A percentile compares a stretch with the other conserved stretches of the same genome.
Evolutionary conservation across 169 alveolate species (phyloP).

Genomic region (Eimeria maxima): DNA sequence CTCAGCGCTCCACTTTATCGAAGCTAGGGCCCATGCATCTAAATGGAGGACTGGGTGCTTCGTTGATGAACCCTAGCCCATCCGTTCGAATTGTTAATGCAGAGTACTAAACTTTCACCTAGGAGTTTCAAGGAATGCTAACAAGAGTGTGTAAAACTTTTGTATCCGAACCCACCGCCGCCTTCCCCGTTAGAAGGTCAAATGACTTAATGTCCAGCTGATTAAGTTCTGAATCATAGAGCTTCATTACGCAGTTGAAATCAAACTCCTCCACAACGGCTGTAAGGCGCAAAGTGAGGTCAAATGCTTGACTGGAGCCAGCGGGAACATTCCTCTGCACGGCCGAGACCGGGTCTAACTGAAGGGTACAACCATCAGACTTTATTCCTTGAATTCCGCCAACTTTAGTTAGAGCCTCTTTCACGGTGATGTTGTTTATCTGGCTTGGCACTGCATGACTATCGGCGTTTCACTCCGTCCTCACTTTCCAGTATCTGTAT

Average conservation of each 20-base stretch:
- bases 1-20: no score
- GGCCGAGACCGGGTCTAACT: constrained; percentile 77
- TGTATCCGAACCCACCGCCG: constrained; percentile 21
- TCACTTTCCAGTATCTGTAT: not conserved
- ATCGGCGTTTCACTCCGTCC: not conserved
- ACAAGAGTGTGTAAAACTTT: not conserved
- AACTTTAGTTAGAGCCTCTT: not conserved
- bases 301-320: constrained; percentile 71
- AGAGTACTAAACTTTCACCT: not conserved
- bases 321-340: constrained; percentile 64
- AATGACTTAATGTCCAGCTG: constrained; percentile 66
- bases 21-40: not conserved
- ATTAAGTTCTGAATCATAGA: constrained; percentile 64
- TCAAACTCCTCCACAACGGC: constrained; percentile 74
- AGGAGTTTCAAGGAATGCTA: not conserved
- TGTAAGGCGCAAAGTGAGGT: constrained; percentile 69
- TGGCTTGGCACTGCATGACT: not conserved
- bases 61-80: not conserved
- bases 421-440: not conserved
- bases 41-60: not conserved
- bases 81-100: not conserved
- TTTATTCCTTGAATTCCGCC: not conserved
- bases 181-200: constrained; percentile 71
- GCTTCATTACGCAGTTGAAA: constrained; percentile 72
- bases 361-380: constrained; percentile 20